These are phyloP conservation scores for Colletotrichum gloeosporioides DNA, from an alignment of 2,329 filamentous ascomycete species.

Conservation along the genomic window DNA sequence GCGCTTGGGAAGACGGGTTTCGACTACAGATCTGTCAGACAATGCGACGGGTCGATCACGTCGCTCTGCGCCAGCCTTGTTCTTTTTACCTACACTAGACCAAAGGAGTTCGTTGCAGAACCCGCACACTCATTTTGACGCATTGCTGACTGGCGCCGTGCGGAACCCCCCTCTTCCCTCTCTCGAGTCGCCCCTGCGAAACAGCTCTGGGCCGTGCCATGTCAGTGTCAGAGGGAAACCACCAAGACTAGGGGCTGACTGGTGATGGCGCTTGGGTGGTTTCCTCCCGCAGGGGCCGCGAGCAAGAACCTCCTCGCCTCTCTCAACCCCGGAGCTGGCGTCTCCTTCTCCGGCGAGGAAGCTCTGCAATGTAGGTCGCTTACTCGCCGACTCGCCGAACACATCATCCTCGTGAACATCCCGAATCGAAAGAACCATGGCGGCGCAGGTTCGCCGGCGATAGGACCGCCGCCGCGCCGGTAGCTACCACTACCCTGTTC, in stretches of 20 bases:
- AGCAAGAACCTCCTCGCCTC: not conserved
- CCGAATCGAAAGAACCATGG: not conserved
- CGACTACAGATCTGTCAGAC: not conserved
- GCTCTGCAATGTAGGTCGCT: not conserved
- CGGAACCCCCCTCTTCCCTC: not conserved
- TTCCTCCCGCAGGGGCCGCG: not conserved
- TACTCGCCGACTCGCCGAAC: not conserved
- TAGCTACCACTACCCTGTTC: not conserved
- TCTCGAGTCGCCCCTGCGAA: not conserved
- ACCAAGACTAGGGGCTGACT: not conserved
- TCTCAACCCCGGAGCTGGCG: not conserved
- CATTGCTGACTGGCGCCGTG: constrained; percentile 6
- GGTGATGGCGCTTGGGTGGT: not conserved
- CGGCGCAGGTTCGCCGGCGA: not conserved
- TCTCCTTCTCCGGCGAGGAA: not conserved
- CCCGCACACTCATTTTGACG: not conserved
- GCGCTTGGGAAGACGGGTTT: not conserved
- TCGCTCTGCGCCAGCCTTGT: not conserved
- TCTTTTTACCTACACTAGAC: too few relatives aligned
- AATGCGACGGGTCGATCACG: not conserved
- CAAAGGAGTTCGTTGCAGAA: not conserved
- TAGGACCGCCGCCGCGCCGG: not conserved
- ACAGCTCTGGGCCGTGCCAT: constrained; percentile 9
- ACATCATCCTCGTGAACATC: not conserved
- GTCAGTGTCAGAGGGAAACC: not conserved